These are phyloP conservation scores for Trametes hirsuta DNA, from an alignment of 1,284 basidiomycete genomes.

Conservation along the genomic window DNA sequence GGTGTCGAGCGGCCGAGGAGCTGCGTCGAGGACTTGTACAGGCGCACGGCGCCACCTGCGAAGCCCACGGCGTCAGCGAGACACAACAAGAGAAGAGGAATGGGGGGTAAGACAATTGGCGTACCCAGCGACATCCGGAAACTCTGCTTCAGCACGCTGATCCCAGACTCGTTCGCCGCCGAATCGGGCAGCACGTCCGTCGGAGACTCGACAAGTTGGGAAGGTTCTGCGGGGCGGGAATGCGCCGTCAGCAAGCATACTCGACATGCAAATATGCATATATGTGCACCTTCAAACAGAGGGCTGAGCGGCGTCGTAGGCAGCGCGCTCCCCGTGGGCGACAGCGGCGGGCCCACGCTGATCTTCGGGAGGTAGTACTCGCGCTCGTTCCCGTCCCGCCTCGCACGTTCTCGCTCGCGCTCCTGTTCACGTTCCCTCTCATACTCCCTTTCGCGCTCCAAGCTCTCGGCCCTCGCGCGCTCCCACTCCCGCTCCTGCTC, in stretches of 20 bases:
- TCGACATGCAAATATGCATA: background rate
- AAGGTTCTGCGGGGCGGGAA: slow-evolving; percentile 22
- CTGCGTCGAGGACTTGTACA: slow-evolving; percentile 56
- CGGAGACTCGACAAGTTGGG: slow-evolving; percentile 26
- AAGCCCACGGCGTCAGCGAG: background rate
- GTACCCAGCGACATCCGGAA: slow-evolving; percentile 72
- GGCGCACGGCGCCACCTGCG: slow-evolving; percentile 57
- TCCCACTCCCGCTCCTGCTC: slow-evolving; percentile 46
- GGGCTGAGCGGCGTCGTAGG: slow-evolving; percentile 33
- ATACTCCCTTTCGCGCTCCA: slow-evolving; percentile 37
- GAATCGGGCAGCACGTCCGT: slow-evolving; percentile 15
- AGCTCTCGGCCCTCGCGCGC: slow-evolving; percentile 14
- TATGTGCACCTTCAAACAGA: slow-evolving; percentile 31
- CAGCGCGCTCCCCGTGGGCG: slow-evolving; percentile 23
- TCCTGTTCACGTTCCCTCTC: slow-evolving; percentile 30
- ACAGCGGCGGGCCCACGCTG: slow-evolving; percentile 24
- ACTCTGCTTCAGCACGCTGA: slow-evolving; percentile 59
- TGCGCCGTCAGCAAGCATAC: background rate
- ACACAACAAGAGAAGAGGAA: background rate
- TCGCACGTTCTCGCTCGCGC: slow-evolving; percentile 27
- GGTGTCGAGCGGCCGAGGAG: slow-evolving; percentile 30
- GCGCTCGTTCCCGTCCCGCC: slow-evolving; percentile 31
- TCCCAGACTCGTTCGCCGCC: slow-evolving; percentile 34
- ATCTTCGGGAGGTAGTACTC: slow-evolving; percentile 25
- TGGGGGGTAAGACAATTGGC: slow-evolving; percentile 18